A percentile compares a stretch with the other conserved stretches of the same genome.
phyloP scores from a whole-genome alignment of 1,139 yeast species.

The Yamadazyma dendronema region DNA sequence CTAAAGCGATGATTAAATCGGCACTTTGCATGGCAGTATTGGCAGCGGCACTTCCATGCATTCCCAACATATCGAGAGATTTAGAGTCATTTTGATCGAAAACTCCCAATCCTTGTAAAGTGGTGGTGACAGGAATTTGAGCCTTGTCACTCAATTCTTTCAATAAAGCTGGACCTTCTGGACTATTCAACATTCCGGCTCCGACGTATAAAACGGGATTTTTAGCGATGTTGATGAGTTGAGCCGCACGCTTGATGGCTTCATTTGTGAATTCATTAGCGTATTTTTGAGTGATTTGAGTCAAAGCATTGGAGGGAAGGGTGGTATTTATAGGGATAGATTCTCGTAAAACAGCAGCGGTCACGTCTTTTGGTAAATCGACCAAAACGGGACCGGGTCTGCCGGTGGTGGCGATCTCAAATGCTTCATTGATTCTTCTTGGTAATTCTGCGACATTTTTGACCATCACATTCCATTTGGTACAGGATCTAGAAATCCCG shows the following conservation, averaged over 20 bases:
- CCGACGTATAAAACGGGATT: slow-evolving; percentile 90
- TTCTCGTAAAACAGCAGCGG: slow-evolving; percentile 82
- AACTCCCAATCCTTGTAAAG: slow-evolving; percentile 91
- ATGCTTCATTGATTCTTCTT: slow-evolving; percentile 93
- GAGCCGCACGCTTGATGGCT: slow-evolving; percentile 75
- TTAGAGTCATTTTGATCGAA: slow-evolving; percentile 90
- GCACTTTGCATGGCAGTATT: slow-evolving; percentile 92
- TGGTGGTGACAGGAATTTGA: slow-evolving; percentile 91
- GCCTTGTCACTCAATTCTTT: slow-evolving; percentile 90
- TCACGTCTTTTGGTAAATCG: slow-evolving; percentile 96
- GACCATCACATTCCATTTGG: slow-evolving; percentile 99
- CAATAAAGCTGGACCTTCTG: slow-evolving; percentile 76
- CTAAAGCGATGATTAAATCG: slow-evolving; percentile 88
- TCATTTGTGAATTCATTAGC: slow-evolving; percentile 75
- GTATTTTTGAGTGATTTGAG: slow-evolving; percentile 66
- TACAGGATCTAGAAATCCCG: slow-evolving; percentile 95
- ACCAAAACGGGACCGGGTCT: slow-evolving; percentile 98
- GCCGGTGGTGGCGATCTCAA: slow-evolving; percentile 93
- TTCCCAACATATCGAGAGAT: slow-evolving; percentile 93
- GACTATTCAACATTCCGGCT: slow-evolving; percentile 79
- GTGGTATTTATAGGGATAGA: slow-evolving; percentile 86
- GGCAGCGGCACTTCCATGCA: slow-evolving; percentile 98
- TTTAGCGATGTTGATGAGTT: slow-evolving; percentile 75
- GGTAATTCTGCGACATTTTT: slow-evolving; percentile 93
- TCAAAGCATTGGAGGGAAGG: slow-evolving; percentile 78